Evolutionary conservation across 164 flowering plant species (phyloP).

Genomic region (Akebia trifoliata): DNA sequence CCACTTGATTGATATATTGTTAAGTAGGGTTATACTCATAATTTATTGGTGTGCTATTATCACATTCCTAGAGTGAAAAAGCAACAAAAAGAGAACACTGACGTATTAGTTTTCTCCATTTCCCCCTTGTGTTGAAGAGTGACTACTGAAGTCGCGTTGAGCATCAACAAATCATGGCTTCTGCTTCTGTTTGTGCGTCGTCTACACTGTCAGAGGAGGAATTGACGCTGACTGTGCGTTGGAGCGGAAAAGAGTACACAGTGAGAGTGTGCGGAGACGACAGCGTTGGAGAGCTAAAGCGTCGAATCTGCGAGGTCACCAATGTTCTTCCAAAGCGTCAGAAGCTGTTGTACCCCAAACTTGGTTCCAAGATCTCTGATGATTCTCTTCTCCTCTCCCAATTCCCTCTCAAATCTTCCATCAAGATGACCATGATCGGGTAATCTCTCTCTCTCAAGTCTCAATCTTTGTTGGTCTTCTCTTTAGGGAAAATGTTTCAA

Average conservation of each 20-base stretch:
- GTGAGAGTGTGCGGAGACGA: constrained; percentile 93
- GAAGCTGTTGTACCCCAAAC: constrained; percentile 94
- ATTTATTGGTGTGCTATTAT: too few relatives aligned
- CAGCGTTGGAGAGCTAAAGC: constrained; percentile 83
- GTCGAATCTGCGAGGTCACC: constrained; percentile 81
- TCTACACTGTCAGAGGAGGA: constrained; percentile 57
- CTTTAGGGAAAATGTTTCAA: too few relatives aligned
- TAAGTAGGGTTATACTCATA: too few relatives aligned
- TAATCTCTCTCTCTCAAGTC: constrained; percentile 20
- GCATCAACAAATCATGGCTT: constrained; percentile 1
- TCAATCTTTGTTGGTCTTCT: background rate
- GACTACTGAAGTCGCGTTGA: too few relatives aligned
- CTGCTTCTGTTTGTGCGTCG: constrained; percentile 22
- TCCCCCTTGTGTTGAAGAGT: too few relatives aligned
- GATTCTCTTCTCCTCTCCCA: constrained; percentile 71
- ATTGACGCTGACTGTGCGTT: constrained; percentile 78
- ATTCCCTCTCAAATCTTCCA: constrained; percentile 69
- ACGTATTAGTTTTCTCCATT: too few relatives aligned
- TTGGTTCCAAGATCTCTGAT: constrained; percentile 67
- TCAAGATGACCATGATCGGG: constrained; percentile 99
- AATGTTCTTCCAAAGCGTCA: constrained; percentile 91
- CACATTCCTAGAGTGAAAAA: too few relatives aligned
- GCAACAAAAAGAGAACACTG: too few relatives aligned
- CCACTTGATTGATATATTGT: too few relatives aligned
- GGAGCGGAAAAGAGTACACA: constrained; percentile 97